These are phyloP conservation scores for Penicillium canariense DNA, from an alignment of 495 filamentous ascomycete species.

Conservation along the genomic window DNA sequence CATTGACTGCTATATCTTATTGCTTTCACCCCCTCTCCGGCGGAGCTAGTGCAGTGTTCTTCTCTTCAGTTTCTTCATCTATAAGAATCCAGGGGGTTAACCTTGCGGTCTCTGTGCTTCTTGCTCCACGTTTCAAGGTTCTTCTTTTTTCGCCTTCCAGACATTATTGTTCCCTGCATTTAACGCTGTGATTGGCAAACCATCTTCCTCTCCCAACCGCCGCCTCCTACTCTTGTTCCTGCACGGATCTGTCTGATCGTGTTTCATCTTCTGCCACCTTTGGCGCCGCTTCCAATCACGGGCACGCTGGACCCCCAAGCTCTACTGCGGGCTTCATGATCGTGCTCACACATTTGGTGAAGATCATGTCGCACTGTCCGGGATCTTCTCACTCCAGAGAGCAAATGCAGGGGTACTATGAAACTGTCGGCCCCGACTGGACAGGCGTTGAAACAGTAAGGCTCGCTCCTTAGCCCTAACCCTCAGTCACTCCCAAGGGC, in stretches of 20 bases:
- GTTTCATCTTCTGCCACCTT: conserved; percentile 32
- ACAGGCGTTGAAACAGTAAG: conserved; percentile 36
- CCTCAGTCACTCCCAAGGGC: not conserved
- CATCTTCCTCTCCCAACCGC: conserved; percentile 7
- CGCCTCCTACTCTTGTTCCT: conserved; percentile 6
- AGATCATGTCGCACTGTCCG: conserved; percentile 28
- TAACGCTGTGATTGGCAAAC: conserved; percentile 12
- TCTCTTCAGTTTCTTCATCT: conserved; percentile 9
- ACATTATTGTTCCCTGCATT: conserved; percentile 2
- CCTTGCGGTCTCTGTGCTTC: not conserved
- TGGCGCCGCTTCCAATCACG: conserved; percentile 20
- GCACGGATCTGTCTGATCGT: conserved; percentile 14
- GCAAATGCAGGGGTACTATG: conserved; percentile 33
- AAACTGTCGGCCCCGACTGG: conserved; percentile 31
- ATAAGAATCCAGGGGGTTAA: conserved; percentile 8
- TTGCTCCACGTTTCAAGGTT: not conserved
- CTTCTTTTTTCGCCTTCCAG: not conserved
- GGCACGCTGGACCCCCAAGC: not conserved
- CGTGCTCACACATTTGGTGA: conserved; percentile 6
- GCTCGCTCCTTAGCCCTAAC: not conserved
- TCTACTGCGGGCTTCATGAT: conserved; percentile 3
- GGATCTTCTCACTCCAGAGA: conserved; percentile 24
- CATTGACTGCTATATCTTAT: conserved; percentile 21
- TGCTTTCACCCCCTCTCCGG: conserved; percentile 13
- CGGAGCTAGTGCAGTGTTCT: not conserved